Evolutionary conservation across 164 flowering plant species (phyloP).

Genomic region (Vitis cinerea): DNA sequence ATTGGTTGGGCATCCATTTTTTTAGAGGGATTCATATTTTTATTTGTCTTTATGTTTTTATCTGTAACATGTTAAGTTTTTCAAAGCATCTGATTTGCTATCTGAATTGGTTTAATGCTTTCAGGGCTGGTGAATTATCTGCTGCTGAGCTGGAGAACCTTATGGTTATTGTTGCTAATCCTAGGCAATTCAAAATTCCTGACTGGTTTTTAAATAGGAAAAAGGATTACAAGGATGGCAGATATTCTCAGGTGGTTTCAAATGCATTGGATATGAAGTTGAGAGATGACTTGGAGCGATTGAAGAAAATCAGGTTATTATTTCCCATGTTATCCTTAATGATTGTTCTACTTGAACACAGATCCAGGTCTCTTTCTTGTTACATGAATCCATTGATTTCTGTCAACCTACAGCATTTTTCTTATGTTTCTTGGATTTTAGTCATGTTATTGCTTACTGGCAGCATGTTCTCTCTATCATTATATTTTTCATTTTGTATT

Average conservation of each 20-base stretch:
- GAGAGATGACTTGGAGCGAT: constrained; percentile 78
- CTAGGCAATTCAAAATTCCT: constrained; percentile 66
- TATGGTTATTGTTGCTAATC: constrained; percentile 75
- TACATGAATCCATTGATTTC: too few species aligned
- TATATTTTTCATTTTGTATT: too few species aligned
- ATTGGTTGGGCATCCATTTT: too few species aligned
- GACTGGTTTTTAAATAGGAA: constrained; percentile 71
- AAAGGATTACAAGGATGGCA: constrained; percentile 81
- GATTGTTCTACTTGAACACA: too few species aligned
- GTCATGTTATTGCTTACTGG: too few species aligned
- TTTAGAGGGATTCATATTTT: too few species aligned
- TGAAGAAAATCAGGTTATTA: constrained; percentile 72
- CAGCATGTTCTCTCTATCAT: too few species aligned
- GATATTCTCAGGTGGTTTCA: constrained; percentile 68
- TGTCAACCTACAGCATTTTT: too few species aligned
- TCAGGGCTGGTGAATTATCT: constrained; percentile 71
- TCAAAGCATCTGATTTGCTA: too few species aligned
- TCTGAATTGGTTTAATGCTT: not conserved
- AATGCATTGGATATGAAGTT: constrained; percentile 85
- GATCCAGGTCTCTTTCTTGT: too few species aligned
- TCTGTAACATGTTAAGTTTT: not conserved
- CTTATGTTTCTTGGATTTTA: too few species aligned
- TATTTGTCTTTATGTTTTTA: not conserved
- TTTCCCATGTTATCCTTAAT: not conserved
- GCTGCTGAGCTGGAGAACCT: constrained; percentile 69